These are phyloP conservation scores for Ramaria sp. DNA, from an alignment of 768 basidiomycete species.

Conservation along the genomic window DNA sequence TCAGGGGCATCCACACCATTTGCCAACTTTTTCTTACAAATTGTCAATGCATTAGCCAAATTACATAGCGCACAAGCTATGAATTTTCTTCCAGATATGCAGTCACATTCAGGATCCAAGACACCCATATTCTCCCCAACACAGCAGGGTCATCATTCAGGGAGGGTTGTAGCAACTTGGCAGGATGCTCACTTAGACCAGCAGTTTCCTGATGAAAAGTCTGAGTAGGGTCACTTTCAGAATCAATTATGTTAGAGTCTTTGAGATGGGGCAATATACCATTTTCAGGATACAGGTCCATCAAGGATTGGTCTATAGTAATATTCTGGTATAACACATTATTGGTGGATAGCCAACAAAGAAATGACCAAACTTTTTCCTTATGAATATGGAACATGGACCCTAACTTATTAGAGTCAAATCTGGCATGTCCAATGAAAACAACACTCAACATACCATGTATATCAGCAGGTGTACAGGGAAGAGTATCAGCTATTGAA, in stretches of 20 bases:
- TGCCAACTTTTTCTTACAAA: too few species aligned
- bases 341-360: background rate
- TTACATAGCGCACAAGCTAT: constrained; percentile 13
- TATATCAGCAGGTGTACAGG: too few species aligned
- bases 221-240: background rate
- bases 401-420: too few species aligned
- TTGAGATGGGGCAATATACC: background rate
- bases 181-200: background rate
- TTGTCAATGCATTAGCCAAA: background rate
- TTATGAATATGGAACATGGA: too few species aligned
- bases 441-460: too few species aligned
- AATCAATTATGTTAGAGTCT: background rate
- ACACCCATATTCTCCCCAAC: constrained; percentile 23
- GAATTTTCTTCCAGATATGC: constrained; percentile 15
- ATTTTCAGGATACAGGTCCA: background rate
- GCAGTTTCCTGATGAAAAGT: background rate
- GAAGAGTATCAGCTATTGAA: too few species aligned
- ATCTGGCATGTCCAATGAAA: too few species aligned
- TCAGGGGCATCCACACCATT: too few species aligned
- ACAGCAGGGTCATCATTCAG: background rate
- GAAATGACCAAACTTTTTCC: constrained; percentile 19
- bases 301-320: background rate
- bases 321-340: background rate
- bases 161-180: too few species aligned
- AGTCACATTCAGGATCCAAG: constrained; percentile 19